A percentile compares a stretch with the other conserved stretches of the same genome.
Conservation (phyloP, 768 basidiomycete species). For the Symmetrospora coprosmae region DNA sequence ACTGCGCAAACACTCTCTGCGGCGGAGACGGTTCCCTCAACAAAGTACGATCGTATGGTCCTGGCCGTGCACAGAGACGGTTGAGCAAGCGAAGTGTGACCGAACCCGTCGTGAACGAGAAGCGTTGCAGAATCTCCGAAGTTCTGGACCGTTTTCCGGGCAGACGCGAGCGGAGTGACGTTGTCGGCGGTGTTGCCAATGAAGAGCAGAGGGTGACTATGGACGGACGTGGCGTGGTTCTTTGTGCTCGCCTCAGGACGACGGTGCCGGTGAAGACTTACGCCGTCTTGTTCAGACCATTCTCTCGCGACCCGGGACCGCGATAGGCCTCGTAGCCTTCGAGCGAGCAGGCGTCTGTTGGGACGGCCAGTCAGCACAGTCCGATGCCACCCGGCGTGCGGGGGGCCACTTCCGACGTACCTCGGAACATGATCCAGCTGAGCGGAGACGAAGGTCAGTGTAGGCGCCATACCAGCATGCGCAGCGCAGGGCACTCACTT, state of each 20-base stretch:
- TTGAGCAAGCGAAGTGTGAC: background rate
- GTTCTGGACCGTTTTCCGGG: conserved; percentile 12
- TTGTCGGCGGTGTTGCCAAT: conserved; percentile 27
- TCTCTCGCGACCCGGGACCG: conserved; percentile 25
- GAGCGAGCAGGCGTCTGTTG: background rate
- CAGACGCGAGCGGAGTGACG: conserved; percentile 27
- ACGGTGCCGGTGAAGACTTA: background rate
- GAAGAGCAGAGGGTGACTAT: conserved; percentile 24
- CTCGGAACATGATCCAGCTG: too few relatives aligned
- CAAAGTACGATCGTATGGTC: background rate
- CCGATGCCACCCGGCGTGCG: too few relatives aligned
- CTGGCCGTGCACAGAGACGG: conserved; percentile 1
- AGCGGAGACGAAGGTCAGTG: too few relatives aligned
- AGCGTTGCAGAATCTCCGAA: background rate
- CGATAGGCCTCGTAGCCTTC: conserved; percentile 18
- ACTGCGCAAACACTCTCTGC: background rate
- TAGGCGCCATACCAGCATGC: too few relatives aligned
- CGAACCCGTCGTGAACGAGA: conserved; percentile 2
- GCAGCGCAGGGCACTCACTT: too few relatives aligned
- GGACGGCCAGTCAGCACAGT: too few relatives aligned
- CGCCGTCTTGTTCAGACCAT: conserved; percentile 27
- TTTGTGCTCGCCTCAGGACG: too few relatives aligned
- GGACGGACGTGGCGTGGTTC: background rate
- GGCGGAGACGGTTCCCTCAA: background rate
- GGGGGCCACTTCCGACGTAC: too few relatives aligned